Evolutionary conservation across 805 yeast genomes (phyloP), one percentile per base, ranked within the genome.

Genomic region (Komagataella populi): DNA sequence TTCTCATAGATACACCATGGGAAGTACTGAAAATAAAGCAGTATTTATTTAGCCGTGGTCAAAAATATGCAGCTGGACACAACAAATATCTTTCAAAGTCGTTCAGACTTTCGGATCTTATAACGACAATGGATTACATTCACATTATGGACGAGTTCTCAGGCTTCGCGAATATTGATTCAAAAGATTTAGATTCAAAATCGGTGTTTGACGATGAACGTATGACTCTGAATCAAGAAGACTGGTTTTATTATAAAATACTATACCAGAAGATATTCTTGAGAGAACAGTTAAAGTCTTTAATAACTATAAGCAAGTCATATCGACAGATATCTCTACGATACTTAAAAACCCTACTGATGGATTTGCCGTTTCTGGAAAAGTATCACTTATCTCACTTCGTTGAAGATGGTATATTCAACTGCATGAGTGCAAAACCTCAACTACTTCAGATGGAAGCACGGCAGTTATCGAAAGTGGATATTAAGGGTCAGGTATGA

Each of bases 1-100:
- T 88, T 48, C 74, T 88, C 57, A 89, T 95, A 8, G 79, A 77
- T 49, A 87, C 87, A 63, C 66, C 67, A 54, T 66, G 74, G 48
- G 84, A 83, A 54, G 70, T 81, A 45, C 71, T 71, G 58, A 74
- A 73, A 48, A 59, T 80, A 44, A 64, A 65, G 52, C 52, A 62
- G 10, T 44, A 55, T 23, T 50, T 65, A 22, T 14, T 60, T 14
- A 51, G 14, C 39, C 39, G 39, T 8, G 39, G 39, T 30, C 39
- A 30, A 30, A 12, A 30, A 14, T 30, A 30, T 30, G 39, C 39
- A 30, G 10, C 10, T 30, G 14, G 14, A 10, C 39, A 30, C 39
- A 30, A 30, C 39, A 30, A 30, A 8, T 30, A 8, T 30, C 39
- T 30, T 30, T 30, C n/a, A n/a, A 30, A 30, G 12, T 55, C 6